Conservation (phyloP, 2,329 filamentous ascomycete species). For the Immersiporthe knoxdaviesiana region DNA sequence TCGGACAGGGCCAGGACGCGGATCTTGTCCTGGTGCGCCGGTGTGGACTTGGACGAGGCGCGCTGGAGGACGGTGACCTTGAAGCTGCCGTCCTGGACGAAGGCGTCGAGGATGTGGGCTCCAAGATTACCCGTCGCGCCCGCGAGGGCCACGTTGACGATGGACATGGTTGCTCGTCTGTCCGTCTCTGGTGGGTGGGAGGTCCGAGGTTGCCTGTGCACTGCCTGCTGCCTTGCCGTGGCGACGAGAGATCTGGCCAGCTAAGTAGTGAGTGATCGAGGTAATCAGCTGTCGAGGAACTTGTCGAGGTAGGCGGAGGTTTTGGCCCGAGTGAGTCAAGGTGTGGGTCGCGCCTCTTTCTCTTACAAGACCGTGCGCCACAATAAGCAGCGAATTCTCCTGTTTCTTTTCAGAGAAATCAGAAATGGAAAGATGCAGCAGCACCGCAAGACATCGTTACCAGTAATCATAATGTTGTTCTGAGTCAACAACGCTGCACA, state of each 20-base stretch:
- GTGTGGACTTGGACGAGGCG: conserved; percentile 37
- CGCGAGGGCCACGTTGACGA: conserved; percentile 43
- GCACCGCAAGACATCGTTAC: background rate
- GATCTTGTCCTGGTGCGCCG: conserved; percentile 30
- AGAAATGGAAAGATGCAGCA: background rate
- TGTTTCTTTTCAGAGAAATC: no score
- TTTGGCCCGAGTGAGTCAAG: background rate
- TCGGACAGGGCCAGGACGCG: conserved; percentile 37
- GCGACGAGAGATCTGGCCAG: background rate
- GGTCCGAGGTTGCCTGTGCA: background rate
- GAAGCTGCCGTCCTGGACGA: conserved; percentile 38
- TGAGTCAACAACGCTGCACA: background rate
- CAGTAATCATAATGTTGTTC: background rate
- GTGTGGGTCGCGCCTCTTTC: background rate
- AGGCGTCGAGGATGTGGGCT: conserved; percentile 38
- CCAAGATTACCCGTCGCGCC: conserved; percentile 46
- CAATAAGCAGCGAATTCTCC: background rate
- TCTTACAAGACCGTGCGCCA: background rate
- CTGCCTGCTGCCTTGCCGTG: background rate
- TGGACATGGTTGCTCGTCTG: conserved; percentile 43
- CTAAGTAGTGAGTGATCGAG: background rate
- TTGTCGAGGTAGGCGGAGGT: background rate
- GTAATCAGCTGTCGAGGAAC: background rate
- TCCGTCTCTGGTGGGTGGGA: conserved; percentile 34
- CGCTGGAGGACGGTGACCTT: conserved; percentile 41